Percentiles rank a stretch among this genome's conserved stretches.
phyloP scores from a whole-genome alignment of 768 basidiomycete species.

The Boletus fagicola region DNA sequence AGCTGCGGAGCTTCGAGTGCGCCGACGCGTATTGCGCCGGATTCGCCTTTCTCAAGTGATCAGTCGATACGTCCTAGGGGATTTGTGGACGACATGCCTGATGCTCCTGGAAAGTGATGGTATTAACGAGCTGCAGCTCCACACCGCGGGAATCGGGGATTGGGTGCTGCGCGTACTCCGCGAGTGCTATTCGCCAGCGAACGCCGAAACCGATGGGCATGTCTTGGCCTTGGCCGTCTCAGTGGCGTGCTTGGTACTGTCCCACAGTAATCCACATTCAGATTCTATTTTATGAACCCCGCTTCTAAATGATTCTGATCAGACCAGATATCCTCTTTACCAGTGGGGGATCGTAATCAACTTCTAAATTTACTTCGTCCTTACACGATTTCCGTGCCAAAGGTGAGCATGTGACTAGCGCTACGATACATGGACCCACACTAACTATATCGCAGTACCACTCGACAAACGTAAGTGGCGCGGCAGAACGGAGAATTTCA shows the following conservation, averaged over 20 bases:
- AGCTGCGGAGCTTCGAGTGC: conserved; percentile 46
- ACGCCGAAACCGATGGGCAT: conserved; percentile 10
- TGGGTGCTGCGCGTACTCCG: conserved; percentile 27
- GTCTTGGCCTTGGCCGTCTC: conserved; percentile 30
- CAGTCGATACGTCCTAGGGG: conserved; percentile 33
- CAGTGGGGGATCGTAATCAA: conserved; percentile 38
- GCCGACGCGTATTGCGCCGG: conserved; percentile 49
- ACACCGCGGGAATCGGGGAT: conserved; percentile 38
- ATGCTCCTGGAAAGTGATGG: conserved; percentile 60
- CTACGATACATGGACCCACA: conserved; percentile 4
- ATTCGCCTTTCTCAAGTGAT: conserved; percentile 37
- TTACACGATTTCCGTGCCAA: conserved; percentile 31
- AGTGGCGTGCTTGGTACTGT: conserved; percentile 36
- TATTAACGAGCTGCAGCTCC: conserved; percentile 47
- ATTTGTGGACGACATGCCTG: conserved; percentile 57
- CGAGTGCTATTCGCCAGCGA: conserved; percentile 11
- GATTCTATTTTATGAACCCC: conserved; percentile 22
- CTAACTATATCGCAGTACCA: conserved; percentile 27
- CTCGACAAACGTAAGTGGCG: conserved; percentile 29
- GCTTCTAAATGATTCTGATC: conserved; percentile 28
- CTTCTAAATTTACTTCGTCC: conserved; percentile 44
- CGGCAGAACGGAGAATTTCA: conserved; percentile 12
- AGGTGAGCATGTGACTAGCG: conserved; percentile 27
- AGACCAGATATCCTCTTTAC: conserved; percentile 41
- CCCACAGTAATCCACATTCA: conserved; percentile 35